Evolutionary conservation across 257 asterid species (phyloP), one percentile per base, ranked within the genome.

Genomic region (Solanum bulbocastanum): DNA sequence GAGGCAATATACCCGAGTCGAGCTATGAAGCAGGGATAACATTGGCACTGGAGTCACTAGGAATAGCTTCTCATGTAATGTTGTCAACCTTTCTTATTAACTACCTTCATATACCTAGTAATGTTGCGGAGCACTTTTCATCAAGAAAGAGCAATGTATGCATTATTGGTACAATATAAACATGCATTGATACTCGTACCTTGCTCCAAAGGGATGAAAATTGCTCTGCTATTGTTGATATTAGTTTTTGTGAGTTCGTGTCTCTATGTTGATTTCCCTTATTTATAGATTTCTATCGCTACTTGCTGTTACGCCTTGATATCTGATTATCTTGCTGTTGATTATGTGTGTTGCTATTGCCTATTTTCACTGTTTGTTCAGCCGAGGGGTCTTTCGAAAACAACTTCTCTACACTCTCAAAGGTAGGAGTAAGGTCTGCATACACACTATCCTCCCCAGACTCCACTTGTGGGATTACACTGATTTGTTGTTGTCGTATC

Each of bases 1-100:
- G 89, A 20, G 92, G 72, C 37, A 62, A 74, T 86, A 75, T 91
- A 42, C 75, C 92, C 6, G 96, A 93, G 87, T 93, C 95, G 5
- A 94, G 93, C 93, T 91, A 84, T 66, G 98, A 94, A 75, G 98
- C 93, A 14, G 99, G 98, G 92, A 90, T 95, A 44, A 89, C 94
- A 23, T 83, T 94, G 89, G 98, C 98, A 1, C 83, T 96, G 92
- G 94, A 90, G 10, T 92, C 98, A 5, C 91, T 94, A 9, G 96
- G 94, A 73, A 91, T 95, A 69, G 46, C 87, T 83, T 90, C 87
- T 49, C 93, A 90, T 92, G 99, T 96, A 88, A 87, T n/a, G 18
- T 30, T 3, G 10, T 46, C 8, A 56, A n/a, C 13, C 18, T 75
- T 58, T 39, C 16, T 15, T 25, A 42, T 49, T 66, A 30, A 46